phyloP scores from a whole-genome alignment of 208 protist species.

The Leishmania amazonensis region DNA sequence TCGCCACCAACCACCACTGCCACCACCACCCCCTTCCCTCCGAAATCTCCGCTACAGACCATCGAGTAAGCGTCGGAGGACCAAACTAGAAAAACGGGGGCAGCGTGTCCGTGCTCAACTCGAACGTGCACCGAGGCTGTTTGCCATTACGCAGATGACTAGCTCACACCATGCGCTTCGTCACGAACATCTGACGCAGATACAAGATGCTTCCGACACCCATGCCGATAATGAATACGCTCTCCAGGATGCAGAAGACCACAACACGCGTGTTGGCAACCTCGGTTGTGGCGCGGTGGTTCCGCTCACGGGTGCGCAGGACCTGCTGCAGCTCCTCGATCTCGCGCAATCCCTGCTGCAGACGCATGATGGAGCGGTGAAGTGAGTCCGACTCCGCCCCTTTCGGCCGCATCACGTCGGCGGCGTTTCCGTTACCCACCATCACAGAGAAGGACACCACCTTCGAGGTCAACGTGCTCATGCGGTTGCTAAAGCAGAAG shows the following conservation, averaged over 20 bases:
- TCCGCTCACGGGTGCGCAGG: slow-evolving; percentile 59
- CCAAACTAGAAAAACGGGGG: background rate
- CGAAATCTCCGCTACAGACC: slow-evolving; percentile 75
- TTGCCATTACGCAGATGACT: background rate
- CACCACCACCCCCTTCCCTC: slow-evolving; percentile 43
- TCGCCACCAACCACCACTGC: slow-evolving; percentile 35
- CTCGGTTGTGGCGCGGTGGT: slow-evolving; percentile 82
- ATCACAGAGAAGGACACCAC: slow-evolving; percentile 78
- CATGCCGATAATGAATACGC: slow-evolving; percentile 68
- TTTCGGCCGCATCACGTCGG: slow-evolving; percentile 3
- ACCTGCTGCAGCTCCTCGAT: slow-evolving; percentile 82
- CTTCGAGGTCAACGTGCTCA: slow-evolving; percentile 84
- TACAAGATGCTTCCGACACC: slow-evolving; percentile 77
- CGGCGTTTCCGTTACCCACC: slow-evolving; percentile 35
- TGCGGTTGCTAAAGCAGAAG: slow-evolving; percentile 91
- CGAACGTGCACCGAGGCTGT: background rate
- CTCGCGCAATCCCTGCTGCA: slow-evolving; percentile 71
- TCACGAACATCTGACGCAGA: slow-evolving; percentile 74
- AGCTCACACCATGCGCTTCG: slow-evolving; percentile 71
- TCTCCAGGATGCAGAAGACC: slow-evolving; percentile 76
- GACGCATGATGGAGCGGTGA: slow-evolving; percentile 55
- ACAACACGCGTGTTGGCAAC: slow-evolving; percentile 85
- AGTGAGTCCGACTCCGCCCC: slow-evolving; percentile 46
- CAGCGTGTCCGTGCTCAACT: background rate
- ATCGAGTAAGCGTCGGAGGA: slow-evolving; percentile 48